These are phyloP conservation scores for Sanghuangporus weigelae DNA, from an alignment of 1,284 basidiomycete species.

Conservation along the genomic window DNA sequence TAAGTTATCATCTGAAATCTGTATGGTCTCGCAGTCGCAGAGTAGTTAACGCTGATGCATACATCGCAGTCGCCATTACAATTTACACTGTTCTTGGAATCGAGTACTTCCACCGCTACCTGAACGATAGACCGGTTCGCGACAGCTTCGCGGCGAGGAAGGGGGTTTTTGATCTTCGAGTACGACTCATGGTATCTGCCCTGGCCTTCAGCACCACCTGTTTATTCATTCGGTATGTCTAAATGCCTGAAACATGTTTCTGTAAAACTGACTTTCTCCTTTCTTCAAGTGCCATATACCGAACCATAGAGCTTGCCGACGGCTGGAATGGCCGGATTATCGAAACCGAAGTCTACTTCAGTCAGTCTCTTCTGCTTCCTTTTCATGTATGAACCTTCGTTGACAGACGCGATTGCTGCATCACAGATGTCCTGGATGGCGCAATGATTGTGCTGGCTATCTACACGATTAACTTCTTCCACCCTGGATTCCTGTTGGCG, in stretches of 20 bases:
- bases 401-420: neutral
- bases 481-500: slow-evolving; percentile 20
- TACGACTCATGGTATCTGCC: slow-evolving; percentile 28
- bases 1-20: slow-evolving; percentile 20
- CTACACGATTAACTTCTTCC: slow-evolving; percentile 25
- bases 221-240: slow-evolving; percentile 35
- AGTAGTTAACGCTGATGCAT: slow-evolving; percentile 10
- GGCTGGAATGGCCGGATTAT: slow-evolving; percentile 35
- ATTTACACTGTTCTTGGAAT: slow-evolving; percentile 30
- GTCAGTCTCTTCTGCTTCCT: slow-evolving; percentile 23
- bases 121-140: slow-evolving; percentile 25
- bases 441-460: slow-evolving; percentile 27
- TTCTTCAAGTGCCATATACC: slow-evolving; percentile 31
- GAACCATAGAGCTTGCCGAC: slow-evolving; percentile 33
- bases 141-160: slow-evolving; percentile 9
- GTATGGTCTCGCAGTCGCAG: neutral
- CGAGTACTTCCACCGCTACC: slow-evolving; percentile 36
- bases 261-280: neutral
- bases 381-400: neutral
- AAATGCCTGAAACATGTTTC: neutral
- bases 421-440: slow-evolving; percentile 31
- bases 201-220: slow-evolving; percentile 29
- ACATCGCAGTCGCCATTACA: slow-evolving; percentile 30
- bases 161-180: slow-evolving; percentile 18
- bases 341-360: slow-evolving; percentile 33